Conservation (phyloP, 495 filamentous ascomycete species). For the Penicillium verhagenii region DNA sequence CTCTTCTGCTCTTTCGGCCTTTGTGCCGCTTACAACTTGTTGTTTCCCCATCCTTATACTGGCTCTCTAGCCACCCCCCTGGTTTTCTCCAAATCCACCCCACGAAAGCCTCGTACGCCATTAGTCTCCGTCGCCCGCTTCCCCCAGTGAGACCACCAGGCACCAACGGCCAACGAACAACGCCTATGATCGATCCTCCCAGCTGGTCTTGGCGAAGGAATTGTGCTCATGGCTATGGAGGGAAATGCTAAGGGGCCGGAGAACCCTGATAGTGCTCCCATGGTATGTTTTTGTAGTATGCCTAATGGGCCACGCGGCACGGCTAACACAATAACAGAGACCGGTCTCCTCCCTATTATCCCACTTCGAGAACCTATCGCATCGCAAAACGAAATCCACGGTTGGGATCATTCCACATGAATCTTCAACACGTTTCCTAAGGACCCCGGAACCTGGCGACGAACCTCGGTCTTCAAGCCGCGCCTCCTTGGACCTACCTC, state of each 20-base stretch:
- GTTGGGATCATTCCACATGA: conserved; percentile 31
- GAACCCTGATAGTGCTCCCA: conserved; percentile 44
- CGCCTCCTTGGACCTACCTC: conserved; percentile 54
- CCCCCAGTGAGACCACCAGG: conserved; percentile 1
- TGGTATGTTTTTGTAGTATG: conserved; percentile 40
- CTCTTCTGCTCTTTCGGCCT: conserved; percentile 11
- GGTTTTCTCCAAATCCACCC: not conserved
- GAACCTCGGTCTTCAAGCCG: conserved; percentile 47
- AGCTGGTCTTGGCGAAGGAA: conserved; percentile 25
- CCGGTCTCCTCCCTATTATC: conserved; percentile 91
- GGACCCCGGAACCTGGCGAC: conserved; percentile 40
- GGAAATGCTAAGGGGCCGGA: conserved; percentile 36
- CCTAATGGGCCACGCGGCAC: conserved; percentile 12
- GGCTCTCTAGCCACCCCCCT: not conserved
- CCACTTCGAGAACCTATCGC: conserved; percentile 85
- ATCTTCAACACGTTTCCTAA: conserved; percentile 33
- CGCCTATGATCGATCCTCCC: conserved; percentile 35
- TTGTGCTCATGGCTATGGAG: conserved; percentile 39
- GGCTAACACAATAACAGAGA: conserved; percentile 39
- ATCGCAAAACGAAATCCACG: conserved; percentile 41
- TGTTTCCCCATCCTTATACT: not conserved
- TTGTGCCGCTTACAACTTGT: conserved; percentile 13
- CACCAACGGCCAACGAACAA: not conserved
- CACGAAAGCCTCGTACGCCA: conserved; percentile 4
- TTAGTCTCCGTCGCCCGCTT: not conserved